Conservation (phyloP, 345 rosid genomes). For the Aurinia saxatilis region DNA sequence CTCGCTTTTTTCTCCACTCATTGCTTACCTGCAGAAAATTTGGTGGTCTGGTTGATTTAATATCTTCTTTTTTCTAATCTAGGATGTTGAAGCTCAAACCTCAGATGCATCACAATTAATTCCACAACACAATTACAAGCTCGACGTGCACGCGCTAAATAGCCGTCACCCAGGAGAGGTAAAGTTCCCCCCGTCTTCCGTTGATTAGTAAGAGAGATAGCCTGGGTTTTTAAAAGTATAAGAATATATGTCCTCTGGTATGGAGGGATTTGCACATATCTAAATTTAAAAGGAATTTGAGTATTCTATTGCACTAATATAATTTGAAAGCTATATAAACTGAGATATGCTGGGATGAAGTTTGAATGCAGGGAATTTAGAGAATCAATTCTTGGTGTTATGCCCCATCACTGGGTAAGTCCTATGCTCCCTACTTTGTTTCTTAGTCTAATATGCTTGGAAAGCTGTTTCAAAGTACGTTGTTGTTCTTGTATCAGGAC, state of each 20-base stretch:
- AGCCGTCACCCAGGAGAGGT: constrained; percentile 96
- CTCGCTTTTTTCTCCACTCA: background rate
- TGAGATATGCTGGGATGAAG: constrained; percentile 45
- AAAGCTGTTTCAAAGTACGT: constrained; percentile 8
- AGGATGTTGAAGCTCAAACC: constrained; percentile 72
- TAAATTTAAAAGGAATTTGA: too few species aligned
- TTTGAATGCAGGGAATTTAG: constrained; percentile 95
- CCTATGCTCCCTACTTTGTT: background rate
- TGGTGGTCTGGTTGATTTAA: background rate
- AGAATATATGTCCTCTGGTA: too few species aligned
- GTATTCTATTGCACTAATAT: background rate
- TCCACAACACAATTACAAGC: constrained; percentile 98
- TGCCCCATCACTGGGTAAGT: constrained; percentile 98
- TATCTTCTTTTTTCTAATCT: constrained; percentile 23
- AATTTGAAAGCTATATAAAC: constrained; percentile 17
- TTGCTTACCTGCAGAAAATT: background rate
- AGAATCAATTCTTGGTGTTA: constrained; percentile 85
- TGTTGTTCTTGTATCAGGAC: constrained; percentile 53
- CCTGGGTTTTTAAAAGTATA: background rate
- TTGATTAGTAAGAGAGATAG: background rate
- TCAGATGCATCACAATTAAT: constrained; percentile 70
- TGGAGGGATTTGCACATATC: too few species aligned
- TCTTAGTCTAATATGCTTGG: background rate
- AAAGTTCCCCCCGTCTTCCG: constrained; percentile 9
- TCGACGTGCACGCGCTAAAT: constrained; percentile 75